A percentile compares a stretch with the other conserved stretches of the same genome.
These are phyloP conservation scores for Penicillium lagena DNA, from an alignment of 495 filamentous ascomycete genomes.

Conservation along the genomic window DNA sequence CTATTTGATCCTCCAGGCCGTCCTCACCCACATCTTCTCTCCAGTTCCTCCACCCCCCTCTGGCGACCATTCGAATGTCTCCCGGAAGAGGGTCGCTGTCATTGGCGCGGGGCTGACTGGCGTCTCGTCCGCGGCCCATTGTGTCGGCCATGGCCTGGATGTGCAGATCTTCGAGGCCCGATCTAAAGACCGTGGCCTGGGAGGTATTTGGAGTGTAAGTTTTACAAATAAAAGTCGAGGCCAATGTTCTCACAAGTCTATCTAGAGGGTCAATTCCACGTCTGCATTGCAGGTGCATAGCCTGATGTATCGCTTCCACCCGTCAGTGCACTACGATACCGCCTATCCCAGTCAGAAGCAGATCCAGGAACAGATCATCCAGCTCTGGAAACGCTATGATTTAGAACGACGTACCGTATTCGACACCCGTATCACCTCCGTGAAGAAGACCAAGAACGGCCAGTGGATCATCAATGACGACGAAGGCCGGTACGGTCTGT, in stretches of 20 bases:
- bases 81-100: slow-evolving; percentile 62
- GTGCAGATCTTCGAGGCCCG: slow-evolving; percentile 72
- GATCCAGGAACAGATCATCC: slow-evolving; percentile 62
- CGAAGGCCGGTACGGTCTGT: slow-evolving; percentile 56
- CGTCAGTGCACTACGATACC: slow-evolving; percentile 63
- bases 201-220: slow-evolving; percentile 80
- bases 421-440: slow-evolving; percentile 57
- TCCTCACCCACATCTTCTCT: slow-evolving; percentile 60
- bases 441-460: slow-evolving; percentile 61
- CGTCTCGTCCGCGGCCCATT: slow-evolving; percentile 75
- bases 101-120: slow-evolving; percentile 81
- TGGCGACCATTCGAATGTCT: slow-evolving; percentile 28
- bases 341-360: slow-evolving; percentile 71
- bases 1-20: slow-evolving; percentile 61
- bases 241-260: slow-evolving; percentile 3
- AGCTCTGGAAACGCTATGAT: slow-evolving; percentile 71
- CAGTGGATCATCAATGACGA: slow-evolving; percentile 82
- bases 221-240: neutral
- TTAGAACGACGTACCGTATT: slow-evolving; percentile 67
- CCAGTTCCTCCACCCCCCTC: slow-evolving; percentile 59
- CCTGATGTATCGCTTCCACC: slow-evolving; percentile 85
- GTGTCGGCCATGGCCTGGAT: slow-evolving; percentile 82
- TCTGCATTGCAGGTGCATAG: slow-evolving; percentile 78
- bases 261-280: slow-evolving; percentile 72
- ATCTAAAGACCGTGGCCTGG: slow-evolving; percentile 50